Conservation (phyloP, 805 yeast genomes). For the Kazachstania africana region DNA sequence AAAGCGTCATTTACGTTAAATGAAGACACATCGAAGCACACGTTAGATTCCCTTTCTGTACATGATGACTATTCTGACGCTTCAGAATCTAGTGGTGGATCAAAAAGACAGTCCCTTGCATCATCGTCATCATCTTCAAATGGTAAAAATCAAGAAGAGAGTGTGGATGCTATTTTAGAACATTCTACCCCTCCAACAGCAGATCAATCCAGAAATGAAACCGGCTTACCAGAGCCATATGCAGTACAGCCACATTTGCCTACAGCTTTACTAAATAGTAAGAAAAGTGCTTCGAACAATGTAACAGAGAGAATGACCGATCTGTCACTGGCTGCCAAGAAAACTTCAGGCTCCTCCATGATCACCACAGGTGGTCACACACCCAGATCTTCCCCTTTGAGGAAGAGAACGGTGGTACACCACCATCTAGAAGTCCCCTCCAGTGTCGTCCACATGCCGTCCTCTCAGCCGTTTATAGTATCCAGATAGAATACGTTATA, state of each 20-base stretch:
- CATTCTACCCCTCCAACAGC: slow-evolving; percentile 7
- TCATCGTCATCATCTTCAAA: neutral
- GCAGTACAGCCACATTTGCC: neutral
- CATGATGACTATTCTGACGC: neutral
- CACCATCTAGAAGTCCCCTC: slow-evolving; percentile 13
- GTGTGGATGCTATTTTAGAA: slow-evolving; percentile 4
- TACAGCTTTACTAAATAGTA: too few species aligned
- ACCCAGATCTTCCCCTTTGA: slow-evolving; percentile 5
- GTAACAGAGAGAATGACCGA: slow-evolving; percentile 1
- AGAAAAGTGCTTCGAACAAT: too few species aligned
- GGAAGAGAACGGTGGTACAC: slow-evolving; percentile 7
- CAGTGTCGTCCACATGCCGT: too few species aligned
- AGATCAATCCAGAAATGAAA: too few species aligned
- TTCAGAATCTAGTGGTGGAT: neutral
- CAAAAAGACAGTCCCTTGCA: neutral
- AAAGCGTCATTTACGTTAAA: slow-evolving; percentile 3
- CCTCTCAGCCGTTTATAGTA: too few species aligned
- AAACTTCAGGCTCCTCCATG: neutral
- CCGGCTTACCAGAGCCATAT: neutral
- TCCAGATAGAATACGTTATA: too few species aligned
- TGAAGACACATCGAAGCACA: slow-evolving; percentile 2
- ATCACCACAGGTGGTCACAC: neutral
- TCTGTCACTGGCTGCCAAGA: slow-evolving; percentile 1
- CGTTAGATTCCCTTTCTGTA: neutral
- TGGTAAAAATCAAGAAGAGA: slow-evolving; percentile 1